Evolutionary conservation across 2,329 filamentous ascomycete genomes (phyloP).

Genomic region (Amphichorda felina): DNA sequence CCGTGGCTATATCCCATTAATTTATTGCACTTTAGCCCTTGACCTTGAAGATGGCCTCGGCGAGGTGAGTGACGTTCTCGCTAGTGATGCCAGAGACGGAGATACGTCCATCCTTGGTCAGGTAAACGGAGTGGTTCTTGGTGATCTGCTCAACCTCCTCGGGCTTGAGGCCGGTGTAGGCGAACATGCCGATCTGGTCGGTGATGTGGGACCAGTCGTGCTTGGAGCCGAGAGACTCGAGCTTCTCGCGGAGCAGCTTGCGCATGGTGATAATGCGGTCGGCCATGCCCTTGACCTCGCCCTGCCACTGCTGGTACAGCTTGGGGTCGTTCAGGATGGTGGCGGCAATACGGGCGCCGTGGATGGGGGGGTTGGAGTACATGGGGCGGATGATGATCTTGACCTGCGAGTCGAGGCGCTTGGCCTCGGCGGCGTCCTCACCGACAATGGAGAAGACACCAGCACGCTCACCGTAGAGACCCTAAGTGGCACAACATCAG

Average conservation of each 20-base stretch:
- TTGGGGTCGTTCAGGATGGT: conserved; percentile 78
- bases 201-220: conserved; percentile 99
- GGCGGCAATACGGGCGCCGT: conserved; percentile 88
- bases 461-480: conserved; percentile 96
- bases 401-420: conserved; percentile 91
- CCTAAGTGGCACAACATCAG: conserved; percentile 33
- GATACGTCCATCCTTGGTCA: conserved; percentile 84
- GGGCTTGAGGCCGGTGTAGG: conserved; percentile 84
- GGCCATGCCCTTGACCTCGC: conserved; percentile 96
- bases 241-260: conserved; percentile 82
- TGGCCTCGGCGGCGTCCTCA: conserved; percentile 79
- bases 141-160: conserved; percentile 87
- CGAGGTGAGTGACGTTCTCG: conserved; percentile 68
- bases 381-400: conserved; percentile 95
- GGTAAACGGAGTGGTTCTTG: conserved; percentile 95
- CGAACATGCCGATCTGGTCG: conserved; percentile 98
- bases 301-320: conserved; percentile 89
- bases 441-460: conserved; percentile 92
- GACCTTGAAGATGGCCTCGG: conserved; percentile 76
- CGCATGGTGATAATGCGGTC: conserved; percentile 99
- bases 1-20: too few relatives aligned
- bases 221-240: conserved; percentile 89
- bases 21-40: conserved; percentile 56
- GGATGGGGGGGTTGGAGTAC: conserved; percentile 96
- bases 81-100: conserved; percentile 75